Evolutionary conservation across 2,329 filamentous ascomycete genomes (phyloP), one percentile per base, ranked within the genome.

Genomic region (Alternaria consortialis): DNA sequence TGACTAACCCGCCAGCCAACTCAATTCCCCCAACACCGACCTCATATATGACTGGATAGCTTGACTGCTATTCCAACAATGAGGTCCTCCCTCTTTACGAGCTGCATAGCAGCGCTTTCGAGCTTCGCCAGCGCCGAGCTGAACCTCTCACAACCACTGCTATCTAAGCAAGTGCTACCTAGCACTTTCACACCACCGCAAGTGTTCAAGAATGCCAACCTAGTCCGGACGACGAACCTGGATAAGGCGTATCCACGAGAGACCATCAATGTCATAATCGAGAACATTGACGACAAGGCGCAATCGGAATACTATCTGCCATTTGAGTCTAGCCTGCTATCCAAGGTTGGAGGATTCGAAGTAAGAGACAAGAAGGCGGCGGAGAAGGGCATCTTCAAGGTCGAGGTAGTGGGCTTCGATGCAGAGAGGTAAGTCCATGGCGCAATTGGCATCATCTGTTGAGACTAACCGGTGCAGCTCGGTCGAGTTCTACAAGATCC

Each of bases 181-280:
- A 75, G 75, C 67, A 78, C 76, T 63, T 97, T 97, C 84, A 90
- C 87, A 80, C 93, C 94, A 55, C 91, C 94, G 13, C 91, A 93
- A 77, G 91, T 94, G 69, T 99, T 97, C 84, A 93, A 94, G 83
- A 97, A 99, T 81, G 86, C 86, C 80, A 98, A 99, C 79, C 81
- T 98, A 31, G 91, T 98, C 53, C 91, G 95, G 73, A 90, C 91
- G 66, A 90, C 96, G 75, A 97, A 97, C 69, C 82, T 97, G 60
- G 94, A 98, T 81, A 98, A 97, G 85, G 91, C 89, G 69, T 98
- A 95, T 74, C 89, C 90, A 56, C 90, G 93, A 76, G 94, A 98
- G 81, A 91, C 90, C 13, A 88, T 97, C 84, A 97, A 98, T 81
- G 90, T 97, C n/a, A 85, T 97, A 53, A 88, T 99, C 65, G 91